phyloP scores from a whole-genome alignment of 2,329 filamentous ascomycete species.

The Phaeophleospora eucalypticola region DNA sequence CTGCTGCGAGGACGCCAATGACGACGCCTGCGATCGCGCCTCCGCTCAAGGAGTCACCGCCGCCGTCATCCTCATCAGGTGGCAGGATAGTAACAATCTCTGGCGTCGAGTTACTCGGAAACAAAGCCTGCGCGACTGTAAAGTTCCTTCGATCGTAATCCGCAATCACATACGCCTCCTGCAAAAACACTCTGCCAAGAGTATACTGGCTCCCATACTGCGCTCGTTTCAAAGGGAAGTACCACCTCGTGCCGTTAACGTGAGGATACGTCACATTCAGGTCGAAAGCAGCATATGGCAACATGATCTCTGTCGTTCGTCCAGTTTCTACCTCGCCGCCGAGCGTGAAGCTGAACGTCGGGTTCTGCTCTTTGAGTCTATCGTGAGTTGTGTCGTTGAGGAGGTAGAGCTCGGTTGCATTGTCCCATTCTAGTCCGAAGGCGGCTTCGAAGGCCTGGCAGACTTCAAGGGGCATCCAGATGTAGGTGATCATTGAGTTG shows the following conservation, averaged over 20 bases:
- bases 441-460: slow-evolving; percentile 39
- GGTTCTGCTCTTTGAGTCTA: slow-evolving; percentile 31
- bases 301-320: slow-evolving; percentile 16
- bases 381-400: slow-evolving; percentile 38
- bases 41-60: background rate
- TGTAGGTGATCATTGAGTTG: slow-evolving; percentile 39
- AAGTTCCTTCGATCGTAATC: slow-evolving; percentile 8
- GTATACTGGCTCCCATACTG: slow-evolving; percentile 23
- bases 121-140: slow-evolving; percentile 6
- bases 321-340: background rate
- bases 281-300: slow-evolving; percentile 32
- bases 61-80: background rate
- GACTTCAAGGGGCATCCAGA: slow-evolving; percentile 39
- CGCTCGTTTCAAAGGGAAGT: slow-evolving; percentile 25
- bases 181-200: slow-evolving; percentile 27
- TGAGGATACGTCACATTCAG: slow-evolving; percentile 21
- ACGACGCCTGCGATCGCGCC: slow-evolving; percentile 16
- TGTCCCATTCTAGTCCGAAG: slow-evolving; percentile 39
- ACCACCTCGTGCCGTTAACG: slow-evolving; percentile 11
- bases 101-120: slow-evolving; percentile 3
- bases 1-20: slow-evolving; percentile 2
- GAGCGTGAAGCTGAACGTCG: slow-evolving; percentile 36
- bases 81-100: slow-evolving; percentile 4
- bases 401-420: slow-evolving; percentile 35
- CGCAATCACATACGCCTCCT: slow-evolving; percentile 22